phyloP scores from a whole-genome alignment of 2,329 filamentous ascomycete species.

The Clarireedia monteithiana region DNA sequence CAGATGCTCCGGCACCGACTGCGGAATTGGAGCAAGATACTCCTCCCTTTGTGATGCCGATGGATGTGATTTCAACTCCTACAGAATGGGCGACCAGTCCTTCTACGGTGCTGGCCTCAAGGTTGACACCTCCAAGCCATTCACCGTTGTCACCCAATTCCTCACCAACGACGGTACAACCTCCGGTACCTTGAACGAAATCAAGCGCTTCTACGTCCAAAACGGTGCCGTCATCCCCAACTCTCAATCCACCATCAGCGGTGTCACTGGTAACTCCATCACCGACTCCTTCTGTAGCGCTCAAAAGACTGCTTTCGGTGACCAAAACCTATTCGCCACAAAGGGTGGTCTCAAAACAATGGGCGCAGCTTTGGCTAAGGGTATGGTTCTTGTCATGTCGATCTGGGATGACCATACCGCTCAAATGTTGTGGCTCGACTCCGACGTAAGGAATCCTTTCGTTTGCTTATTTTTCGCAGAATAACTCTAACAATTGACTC shows the following conservation, averaged over 20 bases:
- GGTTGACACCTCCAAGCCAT: constrained; percentile 42
- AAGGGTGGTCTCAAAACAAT: constrained; percentile 50
- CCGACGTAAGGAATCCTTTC: constrained; percentile 16
- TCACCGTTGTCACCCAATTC: constrained; percentile 55
- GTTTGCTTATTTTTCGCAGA: too few species aligned
- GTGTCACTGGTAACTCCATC: constrained; percentile 45
- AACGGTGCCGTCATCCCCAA: constrained; percentile 45
- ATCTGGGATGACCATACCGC: constrained; percentile 50
- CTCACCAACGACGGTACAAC: constrained; percentile 42
- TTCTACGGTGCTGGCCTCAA: constrained; percentile 49
- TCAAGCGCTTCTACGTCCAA: constrained; percentile 51
- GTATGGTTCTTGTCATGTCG: constrained; percentile 58
- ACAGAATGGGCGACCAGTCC: constrained; percentile 46
- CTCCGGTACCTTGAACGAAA: constrained; percentile 43
- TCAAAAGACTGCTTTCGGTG: constrained; percentile 48
- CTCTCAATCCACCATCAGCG: constrained; percentile 37
- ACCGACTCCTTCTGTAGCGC: constrained; percentile 48
- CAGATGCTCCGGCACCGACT: constrained; percentile 36
- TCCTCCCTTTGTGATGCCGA: constrained; percentile 50
- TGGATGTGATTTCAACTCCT: constrained; percentile 55
- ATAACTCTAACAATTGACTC: background rate
- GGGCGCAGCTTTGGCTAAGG: constrained; percentile 43
- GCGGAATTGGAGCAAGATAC: constrained; percentile 42
- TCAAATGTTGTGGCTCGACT: constrained; percentile 72
- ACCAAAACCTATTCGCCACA: constrained; percentile 43